A percentile compares a stretch with the other conserved stretches of the same genome.
These are phyloP conservation scores for Clavariopsis aquatica DNA, from an alignment of 495 filamentous ascomycete species.

Conservation along the genomic window DNA sequence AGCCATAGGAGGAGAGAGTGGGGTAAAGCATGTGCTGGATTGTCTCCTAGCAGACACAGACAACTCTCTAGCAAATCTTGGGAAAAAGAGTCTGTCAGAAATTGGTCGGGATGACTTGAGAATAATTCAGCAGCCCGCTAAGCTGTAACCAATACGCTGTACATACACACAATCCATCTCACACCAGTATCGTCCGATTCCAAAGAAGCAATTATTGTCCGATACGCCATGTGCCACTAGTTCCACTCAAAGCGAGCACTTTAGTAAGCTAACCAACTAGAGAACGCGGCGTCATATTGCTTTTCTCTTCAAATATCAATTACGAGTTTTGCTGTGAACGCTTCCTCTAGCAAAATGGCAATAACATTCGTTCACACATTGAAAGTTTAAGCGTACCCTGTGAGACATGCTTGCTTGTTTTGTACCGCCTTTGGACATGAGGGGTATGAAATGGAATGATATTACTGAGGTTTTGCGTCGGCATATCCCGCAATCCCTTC, in stretches of 20 bases:
- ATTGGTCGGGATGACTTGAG: slow-evolving; percentile 34
- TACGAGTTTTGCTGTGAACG: no score
- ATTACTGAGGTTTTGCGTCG: not conserved
- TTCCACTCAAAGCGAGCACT: not conserved
- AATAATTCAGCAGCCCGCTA: slow-evolving; percentile 30
- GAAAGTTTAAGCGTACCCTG: no score
- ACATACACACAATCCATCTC: not conserved
- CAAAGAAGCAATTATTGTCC: not conserved
- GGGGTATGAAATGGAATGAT: not conserved
- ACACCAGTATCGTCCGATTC: not conserved
- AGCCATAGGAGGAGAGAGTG: slow-evolving; percentile 53
- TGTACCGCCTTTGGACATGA: not conserved
- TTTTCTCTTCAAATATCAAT: no score
- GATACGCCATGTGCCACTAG: not conserved
- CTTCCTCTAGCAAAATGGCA: no score
- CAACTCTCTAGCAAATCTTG: slow-evolving; percentile 36
- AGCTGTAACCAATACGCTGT: slow-evolving; percentile 19
- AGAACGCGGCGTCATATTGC: no score
- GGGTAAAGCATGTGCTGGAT: slow-evolving; percentile 59
- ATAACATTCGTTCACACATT: no score
- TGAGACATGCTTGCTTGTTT: no score
- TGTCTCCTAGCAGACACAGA: slow-evolving; percentile 52
- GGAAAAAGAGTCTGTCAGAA: slow-evolving; percentile 33
- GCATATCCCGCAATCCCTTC: not conserved
- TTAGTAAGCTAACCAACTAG: not conserved